A percentile compares a stretch with the other conserved stretches of the same genome.
phyloP scores from a whole-genome alignment of 768 basidiomycete genomes.

The Chiua virens region DNA sequence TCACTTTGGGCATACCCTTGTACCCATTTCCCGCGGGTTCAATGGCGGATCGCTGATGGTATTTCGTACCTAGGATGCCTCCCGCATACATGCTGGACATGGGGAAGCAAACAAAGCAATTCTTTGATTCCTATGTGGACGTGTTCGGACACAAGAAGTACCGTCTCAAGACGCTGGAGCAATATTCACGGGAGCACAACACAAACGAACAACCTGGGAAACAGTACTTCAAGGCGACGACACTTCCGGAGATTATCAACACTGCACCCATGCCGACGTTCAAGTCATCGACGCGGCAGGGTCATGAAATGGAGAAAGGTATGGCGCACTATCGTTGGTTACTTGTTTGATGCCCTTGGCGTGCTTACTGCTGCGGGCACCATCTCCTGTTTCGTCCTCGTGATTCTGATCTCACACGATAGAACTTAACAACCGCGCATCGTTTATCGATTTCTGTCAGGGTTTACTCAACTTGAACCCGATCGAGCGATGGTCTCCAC shows the following conservation, averaged over 20 bases:
- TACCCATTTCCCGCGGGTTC: not conserved
- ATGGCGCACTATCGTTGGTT: slow-evolving; percentile 17
- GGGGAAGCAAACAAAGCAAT: slow-evolving; percentile 93
- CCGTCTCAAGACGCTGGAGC: slow-evolving; percentile 86
- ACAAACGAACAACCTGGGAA: slow-evolving; percentile 97
- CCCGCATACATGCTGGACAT: slow-evolving; percentile 92
- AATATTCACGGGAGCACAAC: slow-evolving; percentile 94
- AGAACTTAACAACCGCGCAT: slow-evolving; percentile 93
- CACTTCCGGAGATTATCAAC: slow-evolving; percentile 93
- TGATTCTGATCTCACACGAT: slow-evolving; percentile 18
- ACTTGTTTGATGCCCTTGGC: not conserved
- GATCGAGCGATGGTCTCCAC: slow-evolving; percentile 94
- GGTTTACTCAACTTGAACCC: slow-evolving; percentile 94
- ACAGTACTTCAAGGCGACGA: slow-evolving; percentile 96
- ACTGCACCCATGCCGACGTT: slow-evolving; percentile 89
- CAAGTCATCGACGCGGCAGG: slow-evolving; percentile 69
- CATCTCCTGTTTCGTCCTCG: not conserved
- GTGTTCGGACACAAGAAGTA: slow-evolving; percentile 80
- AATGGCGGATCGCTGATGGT: slow-evolving; percentile 1
- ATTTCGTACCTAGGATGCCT: slow-evolving; percentile 59
- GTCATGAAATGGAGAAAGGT: slow-evolving; percentile 91
- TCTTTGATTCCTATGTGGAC: slow-evolving; percentile 83
- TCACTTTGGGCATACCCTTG: not conserved
- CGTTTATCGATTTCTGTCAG: slow-evolving; percentile 97
- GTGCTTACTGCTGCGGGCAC: not conserved